Conservation (phyloP, 345 rosid genomes). For the Gossypium anomalum region DNA sequence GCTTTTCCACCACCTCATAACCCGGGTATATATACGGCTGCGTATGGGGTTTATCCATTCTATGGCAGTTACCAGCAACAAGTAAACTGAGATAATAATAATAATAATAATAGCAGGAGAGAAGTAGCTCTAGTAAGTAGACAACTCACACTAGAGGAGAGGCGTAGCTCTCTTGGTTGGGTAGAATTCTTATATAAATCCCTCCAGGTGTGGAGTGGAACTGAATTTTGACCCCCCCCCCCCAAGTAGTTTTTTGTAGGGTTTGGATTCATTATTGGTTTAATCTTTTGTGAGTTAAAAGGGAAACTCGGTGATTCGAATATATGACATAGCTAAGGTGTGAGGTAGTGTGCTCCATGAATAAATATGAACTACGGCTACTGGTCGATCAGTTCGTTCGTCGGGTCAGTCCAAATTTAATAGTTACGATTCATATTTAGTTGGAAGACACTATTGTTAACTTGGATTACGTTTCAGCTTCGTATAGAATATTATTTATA, state of each 20-base stretch:
- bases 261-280: slow-evolving; percentile 39
- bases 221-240: slow-evolving; percentile 58
- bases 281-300: slow-evolving; percentile 10
- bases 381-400: background rate
- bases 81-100: slow-evolving; percentile 62
- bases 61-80: slow-evolving; percentile 86
- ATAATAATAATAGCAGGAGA: slow-evolving; percentile 2
- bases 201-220: slow-evolving; percentile 49
- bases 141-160: slow-evolving; percentile 19
- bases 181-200: slow-evolving; percentile 41
- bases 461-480: background rate
- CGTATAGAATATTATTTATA: background rate
- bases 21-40: slow-evolving; percentile 64
- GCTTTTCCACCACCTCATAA: slow-evolving; percentile 66
- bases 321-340: background rate
- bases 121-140: slow-evolving; percentile 24
- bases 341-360: background rate
- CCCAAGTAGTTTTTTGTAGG: slow-evolving; percentile 30
- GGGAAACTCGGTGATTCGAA: slow-evolving; percentile 25
- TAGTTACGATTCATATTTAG: background rate
- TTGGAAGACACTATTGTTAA: background rate
- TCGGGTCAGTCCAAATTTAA: background rate
- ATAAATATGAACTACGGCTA: background rate
- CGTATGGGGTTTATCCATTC: slow-evolving; percentile 68
- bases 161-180: slow-evolving; percentile 28